Evolutionary conservation across 140 eudicot species (phyloP), one percentile per base, ranked within the genome.

Genomic region (Oenanthe javanica): DNA sequence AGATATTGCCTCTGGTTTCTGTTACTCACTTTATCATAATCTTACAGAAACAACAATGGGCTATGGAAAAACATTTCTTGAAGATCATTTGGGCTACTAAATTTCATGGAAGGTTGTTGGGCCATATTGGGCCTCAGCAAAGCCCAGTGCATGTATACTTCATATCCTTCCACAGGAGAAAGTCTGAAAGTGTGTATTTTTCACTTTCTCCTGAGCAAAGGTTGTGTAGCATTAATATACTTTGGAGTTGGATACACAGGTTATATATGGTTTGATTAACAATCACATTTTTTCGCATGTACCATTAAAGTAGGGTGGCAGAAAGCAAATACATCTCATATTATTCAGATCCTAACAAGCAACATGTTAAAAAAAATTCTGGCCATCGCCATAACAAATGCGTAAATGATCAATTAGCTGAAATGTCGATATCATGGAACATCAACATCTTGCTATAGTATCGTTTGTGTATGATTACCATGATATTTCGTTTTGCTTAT

Each of bases 381-480:
- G 13, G 73, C 43, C 21, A 67, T 67, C 73, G 46, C 73, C 31
- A 14, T 66, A 27, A 14, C 21, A 36, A 67, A 67, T 27, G 73
- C n/a, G 46, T 67, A 27, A 67, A 25, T 25, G 19, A 25, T 27
- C n/a, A 67, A 10, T 25, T 1, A 27, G 73, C 73, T 67, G 73
- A 31, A 67, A 67, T 27, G 31, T 67, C 73, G 11, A 67, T 25
- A 31, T 25, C 73, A 67, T 67, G 46, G 73, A 67, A 67, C 73
- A 67, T 67, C 73, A 67, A 67, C 73, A 31, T 67, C 73, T 67
- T 31, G 73, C 73, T 36, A 69, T 69, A 69, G 74, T 38, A 36
- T 0, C 46, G n/a, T 69, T 18, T 1, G n/a, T 69, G 46, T 36
- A 69, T 69, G 74, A 69, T 69, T 69, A 31, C 8, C 19, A 12